phyloP scores from a whole-genome alignment of 2,329 filamentous ascomycete species.

The Coleophoma cylindrospora region DNA sequence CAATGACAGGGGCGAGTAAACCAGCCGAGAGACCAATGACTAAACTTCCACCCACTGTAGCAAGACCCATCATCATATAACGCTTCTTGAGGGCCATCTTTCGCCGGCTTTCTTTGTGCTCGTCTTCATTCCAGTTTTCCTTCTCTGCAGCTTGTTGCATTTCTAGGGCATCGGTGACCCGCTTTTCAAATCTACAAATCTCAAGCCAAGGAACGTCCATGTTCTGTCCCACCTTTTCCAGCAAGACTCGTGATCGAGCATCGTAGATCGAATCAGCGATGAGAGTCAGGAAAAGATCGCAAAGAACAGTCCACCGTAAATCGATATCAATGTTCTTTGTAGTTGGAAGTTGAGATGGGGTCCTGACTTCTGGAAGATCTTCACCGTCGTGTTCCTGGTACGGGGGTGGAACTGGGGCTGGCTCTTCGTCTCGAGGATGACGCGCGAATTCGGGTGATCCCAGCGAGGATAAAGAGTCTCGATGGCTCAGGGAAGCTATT shows the following conservation, averaged over 20 bases:
- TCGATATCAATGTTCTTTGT: slow-evolving; percentile 91
- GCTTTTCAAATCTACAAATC: slow-evolving; percentile 94
- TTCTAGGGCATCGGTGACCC: slow-evolving; percentile 91
- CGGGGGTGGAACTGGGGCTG: slow-evolving; percentile 48
- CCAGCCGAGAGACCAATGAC: slow-evolving; percentile 95
- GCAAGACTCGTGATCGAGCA: slow-evolving; percentile 73
- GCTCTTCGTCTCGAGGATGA: slow-evolving; percentile 34
- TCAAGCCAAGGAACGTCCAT: slow-evolving; percentile 86
- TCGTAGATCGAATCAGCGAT: slow-evolving; percentile 96
- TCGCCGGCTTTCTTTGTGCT: slow-evolving; percentile 81
- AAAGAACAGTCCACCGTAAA: slow-evolving; percentile 92
- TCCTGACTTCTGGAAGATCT: slow-evolving; percentile 73
- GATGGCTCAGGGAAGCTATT: slow-evolving; percentile 19
- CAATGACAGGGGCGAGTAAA: slow-evolving; percentile 86
- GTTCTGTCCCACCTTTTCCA: slow-evolving; percentile 77
- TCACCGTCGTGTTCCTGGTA: slow-evolving; percentile 62
- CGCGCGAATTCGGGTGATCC: slow-evolving; percentile 9
- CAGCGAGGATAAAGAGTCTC: slow-evolving; percentile 31
- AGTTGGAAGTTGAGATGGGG: slow-evolving; percentile 74
- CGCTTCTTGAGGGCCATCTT: slow-evolving; percentile 78
- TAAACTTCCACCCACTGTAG: slow-evolving; percentile 88
- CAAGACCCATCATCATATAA: slow-evolving; percentile 93
- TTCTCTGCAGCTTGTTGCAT: slow-evolving; percentile 95
- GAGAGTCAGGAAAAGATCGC: slow-evolving; percentile 91
- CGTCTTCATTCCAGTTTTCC: slow-evolving; percentile 96